Conservation (phyloP, 169 alveolate genomes). For the Plasmodium fragile region DNA sequence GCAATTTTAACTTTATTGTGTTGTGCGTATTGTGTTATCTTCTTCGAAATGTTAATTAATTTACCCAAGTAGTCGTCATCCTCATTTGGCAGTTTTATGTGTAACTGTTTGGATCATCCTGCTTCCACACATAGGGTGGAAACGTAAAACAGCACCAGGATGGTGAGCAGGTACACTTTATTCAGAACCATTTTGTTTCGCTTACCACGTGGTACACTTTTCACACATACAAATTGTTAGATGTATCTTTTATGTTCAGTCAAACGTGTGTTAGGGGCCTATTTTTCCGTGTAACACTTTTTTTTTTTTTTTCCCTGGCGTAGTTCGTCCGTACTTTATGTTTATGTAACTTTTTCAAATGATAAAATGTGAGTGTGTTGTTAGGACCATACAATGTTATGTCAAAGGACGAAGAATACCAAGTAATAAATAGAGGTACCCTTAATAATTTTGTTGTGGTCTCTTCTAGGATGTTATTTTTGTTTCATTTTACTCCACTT, state of each 20-base stretch:
- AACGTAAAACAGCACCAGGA: conserved; percentile 20
- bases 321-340: neutral
- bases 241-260: neutral
- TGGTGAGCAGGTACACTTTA: conserved; percentile 14
- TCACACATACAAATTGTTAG: neutral
- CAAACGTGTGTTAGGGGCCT: neutral
- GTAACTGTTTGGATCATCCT: conserved; percentile 76
- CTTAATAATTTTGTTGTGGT: neutral
- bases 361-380: neutral
- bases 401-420: neutral
- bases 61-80: conserved; percentile 76
- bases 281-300: neutral
- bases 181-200: conserved; percentile 28
- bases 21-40: conserved; percentile 43
- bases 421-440: neutral
- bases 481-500: neutral
- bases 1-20: conserved; percentile 38
- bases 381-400: neutral
- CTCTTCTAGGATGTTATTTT: neutral
- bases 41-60: conserved; percentile 33
- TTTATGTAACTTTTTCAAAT: neutral
- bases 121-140: conserved; percentile 36
- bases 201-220: neutral
- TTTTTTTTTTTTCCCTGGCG: neutral
- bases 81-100: conserved; percentile 70